phyloP scores from a whole-genome alignment of 306 rosid species.

The Quercus aquifolioides region DNA sequence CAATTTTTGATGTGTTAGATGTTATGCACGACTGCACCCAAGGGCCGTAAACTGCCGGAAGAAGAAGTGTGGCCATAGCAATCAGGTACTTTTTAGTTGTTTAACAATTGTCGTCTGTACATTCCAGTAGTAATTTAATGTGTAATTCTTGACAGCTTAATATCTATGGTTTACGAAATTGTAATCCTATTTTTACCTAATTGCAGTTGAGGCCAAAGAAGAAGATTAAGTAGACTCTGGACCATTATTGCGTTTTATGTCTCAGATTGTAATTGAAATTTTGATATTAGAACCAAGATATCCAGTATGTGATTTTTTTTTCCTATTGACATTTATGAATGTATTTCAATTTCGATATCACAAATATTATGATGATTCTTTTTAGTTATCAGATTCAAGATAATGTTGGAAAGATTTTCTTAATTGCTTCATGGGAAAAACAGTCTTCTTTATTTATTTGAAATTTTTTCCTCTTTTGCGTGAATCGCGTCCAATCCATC shows the following conservation, averaged over 20 bases:
- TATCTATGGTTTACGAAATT: neutral
- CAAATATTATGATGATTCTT: neutral
- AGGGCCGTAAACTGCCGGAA: slow-evolving; percentile 83
- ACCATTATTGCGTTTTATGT: neutral
- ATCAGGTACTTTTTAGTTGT: slow-evolving; percentile 41
- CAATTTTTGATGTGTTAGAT: slow-evolving; percentile 27
- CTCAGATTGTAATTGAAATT: neutral
- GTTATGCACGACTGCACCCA: slow-evolving; percentile 81
- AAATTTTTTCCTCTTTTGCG: too few species aligned
- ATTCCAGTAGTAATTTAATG: neutral
- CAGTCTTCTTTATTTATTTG: too few species aligned
- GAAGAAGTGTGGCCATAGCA: slow-evolving; percentile 84
- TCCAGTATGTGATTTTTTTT: neutral
- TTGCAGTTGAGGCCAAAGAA: slow-evolving; percentile 87
- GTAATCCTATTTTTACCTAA: neutral
- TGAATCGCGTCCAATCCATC: too few species aligned
- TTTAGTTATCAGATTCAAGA: neutral
- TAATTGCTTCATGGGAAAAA: too few species aligned
- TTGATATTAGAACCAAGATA: neutral
- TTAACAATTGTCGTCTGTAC: neutral
- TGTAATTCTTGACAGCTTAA: neutral
- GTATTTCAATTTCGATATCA: neutral
- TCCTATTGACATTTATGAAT: neutral
- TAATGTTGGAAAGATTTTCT: too few species aligned
- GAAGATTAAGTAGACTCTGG: slow-evolving; percentile 63